Percentiles rank a stretch among this genome's conserved stretches.
phyloP scores from a whole-genome alignment of 495 filamentous ascomycete species.

The Xylaria castorea region DNA sequence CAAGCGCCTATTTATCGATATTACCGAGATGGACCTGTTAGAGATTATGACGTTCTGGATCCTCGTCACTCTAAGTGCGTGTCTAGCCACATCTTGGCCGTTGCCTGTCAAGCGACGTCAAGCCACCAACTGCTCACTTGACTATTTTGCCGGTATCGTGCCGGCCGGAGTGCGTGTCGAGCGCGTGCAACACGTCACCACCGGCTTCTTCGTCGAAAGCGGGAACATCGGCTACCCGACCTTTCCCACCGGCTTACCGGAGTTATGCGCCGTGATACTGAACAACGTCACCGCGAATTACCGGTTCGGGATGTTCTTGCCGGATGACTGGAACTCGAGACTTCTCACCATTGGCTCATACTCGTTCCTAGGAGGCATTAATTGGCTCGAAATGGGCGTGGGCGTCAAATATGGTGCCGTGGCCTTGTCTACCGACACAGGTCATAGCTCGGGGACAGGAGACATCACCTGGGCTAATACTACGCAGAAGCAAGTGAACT shows the following conservation, averaged over 20 bases:
- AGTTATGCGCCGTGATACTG: conserved; percentile 56
- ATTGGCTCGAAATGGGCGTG: conserved; percentile 58
- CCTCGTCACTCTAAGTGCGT: conserved; percentile 12
- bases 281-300: conserved; percentile 56
- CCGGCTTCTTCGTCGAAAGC: conserved; percentile 36
- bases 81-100: conserved; percentile 14
- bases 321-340: conserved; percentile 54
- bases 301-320: conserved; percentile 62
- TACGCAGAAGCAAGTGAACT: conserved; percentile 44
- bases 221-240: conserved; percentile 51
- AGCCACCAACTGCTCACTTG: conserved; percentile 30
- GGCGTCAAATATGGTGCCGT: conserved; percentile 58
- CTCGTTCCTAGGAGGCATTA: conserved; percentile 57
- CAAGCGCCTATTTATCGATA: background rate
- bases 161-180: conserved; percentile 32
- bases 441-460: conserved; percentile 53
- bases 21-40: background rate
- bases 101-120: conserved; percentile 22
- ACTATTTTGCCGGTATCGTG: conserved; percentile 32
- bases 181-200: conserved; percentile 32
- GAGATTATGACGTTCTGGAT: conserved; percentile 9
- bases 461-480: conserved; percentile 59
- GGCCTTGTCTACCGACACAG: conserved; percentile 62
- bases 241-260: conserved; percentile 50
- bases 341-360: conserved; percentile 51